phyloP scores from a whole-genome alignment of 495 filamentous ascomycete species.

The Halenospora varia region DNA sequence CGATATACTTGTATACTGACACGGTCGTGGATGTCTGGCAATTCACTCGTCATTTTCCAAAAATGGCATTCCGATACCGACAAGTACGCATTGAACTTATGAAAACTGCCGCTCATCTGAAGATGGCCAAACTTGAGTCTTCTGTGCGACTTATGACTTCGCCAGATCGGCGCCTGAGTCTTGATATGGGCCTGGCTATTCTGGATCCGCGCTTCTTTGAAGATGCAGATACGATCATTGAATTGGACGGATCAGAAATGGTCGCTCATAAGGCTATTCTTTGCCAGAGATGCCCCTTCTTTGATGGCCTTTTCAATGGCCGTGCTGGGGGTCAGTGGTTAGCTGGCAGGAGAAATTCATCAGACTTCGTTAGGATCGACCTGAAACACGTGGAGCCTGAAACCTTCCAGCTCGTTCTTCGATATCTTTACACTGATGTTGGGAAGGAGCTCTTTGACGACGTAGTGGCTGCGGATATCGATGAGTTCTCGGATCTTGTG shows the following conservation, averaged over 20 bases:
- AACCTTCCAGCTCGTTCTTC: constrained; percentile 75
- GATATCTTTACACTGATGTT: constrained; percentile 78
- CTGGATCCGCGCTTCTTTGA: constrained; percentile 65
- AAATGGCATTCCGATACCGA: constrained; percentile 64
- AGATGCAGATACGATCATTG: constrained; percentile 69
- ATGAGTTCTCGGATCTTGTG: constrained; percentile 82
- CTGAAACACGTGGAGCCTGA: constrained; percentile 70
- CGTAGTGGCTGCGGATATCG: constrained; percentile 62
- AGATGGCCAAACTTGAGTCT: constrained; percentile 63
- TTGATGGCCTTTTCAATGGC: constrained; percentile 82
- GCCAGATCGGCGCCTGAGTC: constrained; percentile 56
- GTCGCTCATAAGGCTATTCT: constrained; percentile 72
- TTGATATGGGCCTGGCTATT: constrained; percentile 64
- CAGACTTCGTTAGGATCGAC: constrained; percentile 63
- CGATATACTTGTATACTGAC: constrained; percentile 79
- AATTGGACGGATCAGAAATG: constrained; percentile 64
- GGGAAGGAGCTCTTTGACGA: constrained; percentile 80
- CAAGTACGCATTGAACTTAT: constrained; percentile 80
- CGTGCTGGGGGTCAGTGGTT: constrained; percentile 83
- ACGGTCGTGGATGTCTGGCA: constrained; percentile 82
- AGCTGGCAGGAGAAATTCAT: constrained; percentile 57
- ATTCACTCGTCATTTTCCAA: constrained; percentile 54
- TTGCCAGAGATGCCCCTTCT: constrained; percentile 87
- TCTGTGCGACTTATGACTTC: constrained; percentile 69
- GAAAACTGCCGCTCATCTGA: constrained; percentile 65